phyloP scores from a whole-genome alignment of 1,139 yeast genomes.

The Eremothecium gossypii region DNA sequence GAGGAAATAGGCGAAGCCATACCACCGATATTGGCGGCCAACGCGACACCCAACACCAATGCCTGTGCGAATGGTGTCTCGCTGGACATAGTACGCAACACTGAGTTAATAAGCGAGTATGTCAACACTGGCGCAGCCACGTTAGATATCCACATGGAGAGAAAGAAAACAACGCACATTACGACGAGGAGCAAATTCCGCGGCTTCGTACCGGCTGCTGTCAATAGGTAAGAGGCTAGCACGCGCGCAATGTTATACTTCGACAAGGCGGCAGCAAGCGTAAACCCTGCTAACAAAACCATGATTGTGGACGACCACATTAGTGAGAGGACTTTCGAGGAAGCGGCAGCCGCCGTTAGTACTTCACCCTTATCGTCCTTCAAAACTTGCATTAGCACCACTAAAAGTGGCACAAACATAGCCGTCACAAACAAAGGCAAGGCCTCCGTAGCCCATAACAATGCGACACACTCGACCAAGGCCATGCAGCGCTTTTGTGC shows the following conservation, averaged over 20 bases:
- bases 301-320: conserved; percentile 96
- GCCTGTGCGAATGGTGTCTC: conserved; percentile 56
- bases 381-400: conserved; percentile 47
- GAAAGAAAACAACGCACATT: conserved; percentile 76
- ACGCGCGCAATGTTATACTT: conserved; percentile 83
- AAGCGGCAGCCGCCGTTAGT: conserved; percentile 58
- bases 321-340: conserved; percentile 64
- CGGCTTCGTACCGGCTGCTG: conserved; percentile 82
- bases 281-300: conserved; percentile 84
- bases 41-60: conserved; percentile 59
- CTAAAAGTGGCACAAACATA: conserved; percentile 47
- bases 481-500: conserved; percentile 63
- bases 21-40: conserved; percentile 66
- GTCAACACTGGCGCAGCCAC: conserved; percentile 80
- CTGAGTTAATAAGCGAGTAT: conserved; percentile 56
- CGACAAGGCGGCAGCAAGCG: conserved; percentile 87
- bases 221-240: conserved; percentile 68
- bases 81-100: conserved; percentile 52
- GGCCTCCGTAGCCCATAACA: conserved; percentile 67
- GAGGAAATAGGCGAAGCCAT: conserved; percentile 78
- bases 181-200: conserved; percentile 63
- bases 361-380: conserved; percentile 45
- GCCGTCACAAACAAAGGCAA: conserved; percentile 64
- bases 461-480: conserved; percentile 55
- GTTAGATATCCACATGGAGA: conserved; percentile 92